Base-by-base conservation (phyloP, 2,329 filamentous ascomycete species). In the Alternaria burnsii region DNA sequence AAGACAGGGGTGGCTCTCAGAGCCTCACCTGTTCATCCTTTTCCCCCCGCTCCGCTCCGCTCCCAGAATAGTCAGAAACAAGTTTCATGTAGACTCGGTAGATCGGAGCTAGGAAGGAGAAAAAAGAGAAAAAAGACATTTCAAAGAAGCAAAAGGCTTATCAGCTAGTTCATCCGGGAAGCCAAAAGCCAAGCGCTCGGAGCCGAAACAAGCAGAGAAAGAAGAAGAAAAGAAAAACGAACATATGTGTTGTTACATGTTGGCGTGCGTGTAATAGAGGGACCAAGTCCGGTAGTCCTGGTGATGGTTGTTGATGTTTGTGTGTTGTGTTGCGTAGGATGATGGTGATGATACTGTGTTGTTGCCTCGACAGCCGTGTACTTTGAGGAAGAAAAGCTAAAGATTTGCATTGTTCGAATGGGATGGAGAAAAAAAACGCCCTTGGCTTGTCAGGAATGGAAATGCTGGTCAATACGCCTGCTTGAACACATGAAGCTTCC, bases 231-330 rank as follows among this genome's bases (percentile, higher is more conserved):
- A 53, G 24, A 41, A 52, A 44, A 59, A 59, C 32, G 16, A 42
- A 24, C 20, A 42, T 24, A 16, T 24, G 40, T 63, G 55, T 66
- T 66, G 58, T 61, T 65, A 61, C 58, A 63, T 55, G 47, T 50
- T 47, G 40, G 53, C 53, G 44, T 55, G 62, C 54, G 59, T 51
- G 42, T 51, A 20, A 20, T 10, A 47, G 26, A 51, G 44, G 8
- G 48, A 28, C 43, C 47, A 16, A 55, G 34, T 51, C 20, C 26
- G 34, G 58, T 54, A 28, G 43, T 57, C 54, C 46, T 59, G 51
- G 42, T 48, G 52, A 46, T 55, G 56, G 50, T 40, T 54, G 20
- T 48, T 24, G 40, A 20, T 57, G 58, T 34, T 43, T 58, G 52
- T 38, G 36, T 16, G 32, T n/a, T 26, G 20, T 32, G 47, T 16